Evolutionary conservation across 257 asterid species (phyloP).

Genomic region (Ballota nigra): DNA sequence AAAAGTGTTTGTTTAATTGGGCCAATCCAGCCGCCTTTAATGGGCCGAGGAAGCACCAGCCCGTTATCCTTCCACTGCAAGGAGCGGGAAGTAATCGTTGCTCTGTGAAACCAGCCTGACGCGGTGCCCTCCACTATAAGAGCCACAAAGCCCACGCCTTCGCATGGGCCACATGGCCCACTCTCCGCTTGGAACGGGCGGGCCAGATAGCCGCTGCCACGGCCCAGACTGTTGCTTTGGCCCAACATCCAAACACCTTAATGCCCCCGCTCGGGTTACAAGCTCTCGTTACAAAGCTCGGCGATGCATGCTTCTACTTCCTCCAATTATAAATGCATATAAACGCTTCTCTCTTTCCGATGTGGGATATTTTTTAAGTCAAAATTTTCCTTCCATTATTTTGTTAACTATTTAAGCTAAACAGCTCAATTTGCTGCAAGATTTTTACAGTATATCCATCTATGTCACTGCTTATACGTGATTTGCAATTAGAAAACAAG

Average conservation of each 20-base stretch:
- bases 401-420: neutral
- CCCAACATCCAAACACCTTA: neutral
- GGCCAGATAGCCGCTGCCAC: neutral
- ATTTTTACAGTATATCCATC: neutral
- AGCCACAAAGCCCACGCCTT: neutral
- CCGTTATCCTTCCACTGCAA: constrained; percentile 1
- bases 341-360: neutral
- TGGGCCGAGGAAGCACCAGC: neutral
- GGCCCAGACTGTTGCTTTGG: neutral
- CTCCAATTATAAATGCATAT: neutral
- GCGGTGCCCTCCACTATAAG: neutral
- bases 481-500: neutral
- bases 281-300: neutral
- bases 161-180: neutral
- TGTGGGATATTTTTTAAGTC: neutral
- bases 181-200: neutral
- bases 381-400: neutral
- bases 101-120: neutral
- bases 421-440: neutral
- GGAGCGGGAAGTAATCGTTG: neutral
- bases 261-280: neutral
- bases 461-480: neutral
- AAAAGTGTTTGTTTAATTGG: neutral
- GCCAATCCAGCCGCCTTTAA: neutral
- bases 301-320: neutral